Evolutionary conservation across 2,329 filamentous ascomycete genomes (phyloP).

Genomic region (Reticulascus tulasneorum): DNA sequence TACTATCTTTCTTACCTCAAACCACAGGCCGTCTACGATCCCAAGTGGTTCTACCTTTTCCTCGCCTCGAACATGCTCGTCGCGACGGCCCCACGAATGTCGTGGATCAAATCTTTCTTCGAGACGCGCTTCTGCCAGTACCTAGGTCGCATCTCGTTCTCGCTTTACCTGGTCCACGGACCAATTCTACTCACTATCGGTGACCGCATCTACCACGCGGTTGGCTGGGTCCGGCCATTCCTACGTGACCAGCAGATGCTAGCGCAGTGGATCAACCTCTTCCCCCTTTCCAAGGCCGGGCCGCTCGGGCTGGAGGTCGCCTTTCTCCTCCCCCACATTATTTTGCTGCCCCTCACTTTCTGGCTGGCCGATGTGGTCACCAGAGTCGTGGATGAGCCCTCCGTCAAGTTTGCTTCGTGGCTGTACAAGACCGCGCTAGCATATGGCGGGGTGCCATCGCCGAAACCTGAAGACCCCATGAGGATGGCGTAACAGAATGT

Average conservation of each 20-base stretch:
- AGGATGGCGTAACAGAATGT: too few species aligned
- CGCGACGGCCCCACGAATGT: slow-evolving; percentile 28
- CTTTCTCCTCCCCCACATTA: slow-evolving; percentile 56
- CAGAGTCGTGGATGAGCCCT: slow-evolving; percentile 54
- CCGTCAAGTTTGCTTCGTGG: slow-evolving; percentile 54
- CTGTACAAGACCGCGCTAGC: slow-evolving; percentile 49
- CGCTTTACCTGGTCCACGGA: slow-evolving; percentile 35
- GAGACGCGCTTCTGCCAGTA: slow-evolving; percentile 30
- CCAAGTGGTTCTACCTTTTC: slow-evolving; percentile 36
- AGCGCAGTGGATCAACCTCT: slow-evolving; percentile 51
- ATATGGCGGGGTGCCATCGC: too few species aligned
- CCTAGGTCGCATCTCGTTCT: slow-evolving; percentile 35
- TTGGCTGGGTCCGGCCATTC: slow-evolving; percentile 48
- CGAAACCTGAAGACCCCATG: too few species aligned
- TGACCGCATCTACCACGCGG: slow-evolving; percentile 60
- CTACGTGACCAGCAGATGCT: slow-evolving; percentile 48
- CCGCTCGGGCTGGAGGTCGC: slow-evolving; percentile 58
- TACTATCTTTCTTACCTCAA: slow-evolving; percentile 40
- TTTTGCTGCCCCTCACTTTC: slow-evolving; percentile 57
- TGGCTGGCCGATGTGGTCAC: slow-evolving; percentile 56
- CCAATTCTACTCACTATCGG: slow-evolving; percentile 39
- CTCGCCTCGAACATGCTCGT: slow-evolving; percentile 32
- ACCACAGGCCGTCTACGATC: slow-evolving; percentile 60
- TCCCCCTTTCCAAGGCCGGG: slow-evolving; percentile 51
- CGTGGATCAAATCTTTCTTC: slow-evolving; percentile 33